These are phyloP conservation scores for Teunomyces pallodes DNA, from an alignment of 805 yeast species.

Conservation along the genomic window DNA sequence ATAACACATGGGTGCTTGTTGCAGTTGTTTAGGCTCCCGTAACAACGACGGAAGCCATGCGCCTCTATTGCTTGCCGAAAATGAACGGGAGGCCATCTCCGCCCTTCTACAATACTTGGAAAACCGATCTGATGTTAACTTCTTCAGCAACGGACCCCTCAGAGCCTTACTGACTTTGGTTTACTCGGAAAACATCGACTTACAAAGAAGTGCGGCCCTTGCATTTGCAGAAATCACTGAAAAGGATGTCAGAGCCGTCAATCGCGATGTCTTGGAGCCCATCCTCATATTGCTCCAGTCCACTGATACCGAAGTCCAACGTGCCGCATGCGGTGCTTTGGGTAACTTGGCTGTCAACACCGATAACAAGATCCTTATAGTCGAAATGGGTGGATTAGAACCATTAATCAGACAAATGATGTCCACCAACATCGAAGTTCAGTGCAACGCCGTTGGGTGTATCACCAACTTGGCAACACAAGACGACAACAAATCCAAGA, in stretches of 20 bases:
- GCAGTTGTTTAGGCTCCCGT: conserved; percentile 39
- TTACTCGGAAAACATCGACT: conserved; percentile 89
- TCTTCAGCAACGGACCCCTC: conserved; percentile 81
- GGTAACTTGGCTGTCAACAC: conserved; percentile 98
- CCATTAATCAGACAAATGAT: conserved; percentile 97
- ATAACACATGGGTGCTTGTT: conserved; percentile 39
- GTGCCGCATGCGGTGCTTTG: conserved; percentile 98
- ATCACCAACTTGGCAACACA: conserved; percentile 97
- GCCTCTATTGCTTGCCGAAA: conserved; percentile 80
- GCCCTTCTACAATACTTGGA: conserved; percentile 86
- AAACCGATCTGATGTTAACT: conserved; percentile 82
- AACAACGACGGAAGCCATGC: conserved; percentile 63
- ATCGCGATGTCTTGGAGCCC: conserved; percentile 90
- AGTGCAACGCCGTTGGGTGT: conserved; percentile 98
- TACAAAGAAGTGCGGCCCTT: conserved; percentile 94
- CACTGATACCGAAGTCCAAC: conserved; percentile 89
- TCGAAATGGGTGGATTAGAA: conserved; percentile 97
- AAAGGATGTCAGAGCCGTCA: conserved; percentile 88
- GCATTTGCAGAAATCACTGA: conserved; percentile 99
- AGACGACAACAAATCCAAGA: conserved; percentile 93
- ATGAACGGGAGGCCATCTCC: conserved; percentile 95
- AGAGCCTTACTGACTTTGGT: conserved; percentile 90
- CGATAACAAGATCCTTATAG: conserved; percentile 88
- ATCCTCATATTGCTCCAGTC: conserved; percentile 82
- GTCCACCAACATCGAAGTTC: conserved; percentile 95